phyloP scores from a whole-genome alignment of 1,284 basidiomycete genomes.

The Entoloma clypeatum region DNA sequence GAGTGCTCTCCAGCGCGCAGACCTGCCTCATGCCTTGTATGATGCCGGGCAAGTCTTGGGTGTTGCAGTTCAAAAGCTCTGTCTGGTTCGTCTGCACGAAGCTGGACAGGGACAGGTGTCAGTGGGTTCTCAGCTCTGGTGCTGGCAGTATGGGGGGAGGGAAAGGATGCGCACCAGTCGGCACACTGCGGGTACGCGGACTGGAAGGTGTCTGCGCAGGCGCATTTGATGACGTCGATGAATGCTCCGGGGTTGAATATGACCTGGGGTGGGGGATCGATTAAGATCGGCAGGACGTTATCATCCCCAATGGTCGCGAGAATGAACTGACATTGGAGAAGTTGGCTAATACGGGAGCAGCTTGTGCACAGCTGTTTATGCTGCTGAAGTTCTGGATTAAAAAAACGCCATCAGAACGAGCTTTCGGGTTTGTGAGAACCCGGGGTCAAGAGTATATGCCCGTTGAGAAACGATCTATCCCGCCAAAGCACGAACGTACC shows the following conservation, averaged over 20 bases:
- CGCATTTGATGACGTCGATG: constrained; percentile 61
- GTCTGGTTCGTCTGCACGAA: constrained; percentile 59
- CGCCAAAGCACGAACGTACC: constrained; percentile 23
- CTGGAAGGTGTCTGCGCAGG: constrained; percentile 65
- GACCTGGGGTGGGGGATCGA: constrained; percentile 35
- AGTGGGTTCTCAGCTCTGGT: neutral
- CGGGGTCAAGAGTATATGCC: neutral
- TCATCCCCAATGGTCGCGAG: too few species aligned
- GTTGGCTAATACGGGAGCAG: constrained; percentile 57
- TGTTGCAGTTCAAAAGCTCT: constrained; percentile 37
- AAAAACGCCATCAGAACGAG: neutral
- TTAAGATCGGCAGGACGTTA: constrained; percentile 1
- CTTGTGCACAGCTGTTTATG: constrained; percentile 55
- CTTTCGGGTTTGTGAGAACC: neutral
- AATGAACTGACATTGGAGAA: constrained; percentile 49
- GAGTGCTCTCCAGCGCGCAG: constrained; percentile 48
- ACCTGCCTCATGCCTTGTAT: constrained; percentile 48
- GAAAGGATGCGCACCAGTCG: constrained; percentile 49
- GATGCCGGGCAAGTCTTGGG: constrained; percentile 42
- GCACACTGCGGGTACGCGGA: constrained; percentile 66
- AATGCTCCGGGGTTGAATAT: constrained; percentile 62
- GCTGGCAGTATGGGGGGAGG: neutral
- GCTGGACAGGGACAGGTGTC: constrained; percentile 27
- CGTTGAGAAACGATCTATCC: neutral
- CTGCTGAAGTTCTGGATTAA: constrained; percentile 40